Conservation (phyloP, 2,329 filamentous ascomycete species). For the Periglandula ipomoeae region DNA sequence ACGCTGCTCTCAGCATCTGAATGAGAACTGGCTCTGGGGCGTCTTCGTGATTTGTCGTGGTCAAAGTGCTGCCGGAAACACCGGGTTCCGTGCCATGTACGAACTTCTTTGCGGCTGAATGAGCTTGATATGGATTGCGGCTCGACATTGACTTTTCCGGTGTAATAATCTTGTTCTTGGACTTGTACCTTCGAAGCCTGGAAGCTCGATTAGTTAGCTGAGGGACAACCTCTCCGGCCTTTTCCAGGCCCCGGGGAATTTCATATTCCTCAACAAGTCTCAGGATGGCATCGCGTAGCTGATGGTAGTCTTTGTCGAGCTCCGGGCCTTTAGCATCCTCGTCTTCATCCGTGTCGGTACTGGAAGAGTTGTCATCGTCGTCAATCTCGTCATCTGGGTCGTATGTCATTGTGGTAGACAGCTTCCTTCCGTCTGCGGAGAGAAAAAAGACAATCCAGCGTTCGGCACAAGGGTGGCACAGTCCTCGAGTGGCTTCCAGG, state of each 20-base stretch:
- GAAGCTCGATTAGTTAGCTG: constrained; percentile 65
- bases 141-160: constrained; percentile 43
- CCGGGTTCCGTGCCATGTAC: constrained; percentile 5
- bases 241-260: constrained; percentile 58
- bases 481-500: constrained; percentile 52
- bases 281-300: constrained; percentile 69
- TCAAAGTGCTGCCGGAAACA: constrained; percentile 5
- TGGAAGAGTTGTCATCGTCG: constrained; percentile 55
- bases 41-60: constrained; percentile 13
- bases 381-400: constrained; percentile 57
- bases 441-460: constrained; percentile 77
- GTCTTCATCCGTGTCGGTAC: constrained; percentile 51
- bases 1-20: constrained; percentile 67
- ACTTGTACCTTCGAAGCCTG: constrained; percentile 48
- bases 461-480: constrained; percentile 72
- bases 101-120: constrained; percentile 13
- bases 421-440: constrained; percentile 58
- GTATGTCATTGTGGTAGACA: constrained; percentile 65
- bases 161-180: constrained; percentile 49
- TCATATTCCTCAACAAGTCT: constrained; percentile 78
- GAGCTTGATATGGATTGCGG: constrained; percentile 47
- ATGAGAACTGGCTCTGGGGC: constrained; percentile 49
- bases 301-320: constrained; percentile 70
- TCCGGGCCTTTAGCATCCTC: constrained; percentile 53
- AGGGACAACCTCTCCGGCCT: constrained; percentile 43